Percentiles rank a stretch among this genome's conserved stretches.
These are phyloP conservation scores for Chlamydomonas incerta DNA, from an alignment of 139 green algal species.

Conservation along the genomic window DNA sequence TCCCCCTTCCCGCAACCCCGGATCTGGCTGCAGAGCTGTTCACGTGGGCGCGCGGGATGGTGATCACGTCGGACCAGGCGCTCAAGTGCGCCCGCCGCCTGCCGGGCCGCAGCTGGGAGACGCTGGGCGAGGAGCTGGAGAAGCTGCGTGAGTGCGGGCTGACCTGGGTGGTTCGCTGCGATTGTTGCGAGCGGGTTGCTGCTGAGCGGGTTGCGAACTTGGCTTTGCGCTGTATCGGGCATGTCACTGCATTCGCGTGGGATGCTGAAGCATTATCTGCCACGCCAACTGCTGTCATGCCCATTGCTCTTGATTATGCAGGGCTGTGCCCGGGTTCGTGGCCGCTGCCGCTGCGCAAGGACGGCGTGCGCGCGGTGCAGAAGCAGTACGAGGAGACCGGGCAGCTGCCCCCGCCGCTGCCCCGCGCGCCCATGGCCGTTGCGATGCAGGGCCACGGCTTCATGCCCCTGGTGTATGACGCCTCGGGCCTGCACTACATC, in stretches of 20 bases:
- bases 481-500: too few species aligned
- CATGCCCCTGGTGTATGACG: not conserved
- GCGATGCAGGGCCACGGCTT: not conserved
- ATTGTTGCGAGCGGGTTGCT: not conserved
- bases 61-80: conserved; percentile 69
- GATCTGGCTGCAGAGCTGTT: conserved; percentile 69
- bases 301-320: too few species aligned
- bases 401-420: not conserved
- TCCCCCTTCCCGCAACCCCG: too few species aligned
- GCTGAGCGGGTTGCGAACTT: too few species aligned
- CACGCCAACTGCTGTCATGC: too few species aligned
- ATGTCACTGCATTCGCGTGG: too few species aligned
- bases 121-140: conserved; percentile 70
- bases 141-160: conserved; percentile 47
- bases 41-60: conserved; percentile 57
- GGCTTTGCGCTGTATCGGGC: too few species aligned
- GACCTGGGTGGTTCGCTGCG: not conserved
- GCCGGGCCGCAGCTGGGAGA: conserved; percentile 88
- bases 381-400: conserved; percentile 32
- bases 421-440: not conserved
- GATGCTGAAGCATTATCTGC: too few species aligned
- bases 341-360: conserved; percentile 46
- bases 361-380: conserved; percentile 28
- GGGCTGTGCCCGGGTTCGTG: conserved; percentile 40
- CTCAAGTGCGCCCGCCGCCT: conserved; percentile 79